phyloP scores from a whole-genome alignment of 78 protist genomes.

The Bodo saltans region DNA sequence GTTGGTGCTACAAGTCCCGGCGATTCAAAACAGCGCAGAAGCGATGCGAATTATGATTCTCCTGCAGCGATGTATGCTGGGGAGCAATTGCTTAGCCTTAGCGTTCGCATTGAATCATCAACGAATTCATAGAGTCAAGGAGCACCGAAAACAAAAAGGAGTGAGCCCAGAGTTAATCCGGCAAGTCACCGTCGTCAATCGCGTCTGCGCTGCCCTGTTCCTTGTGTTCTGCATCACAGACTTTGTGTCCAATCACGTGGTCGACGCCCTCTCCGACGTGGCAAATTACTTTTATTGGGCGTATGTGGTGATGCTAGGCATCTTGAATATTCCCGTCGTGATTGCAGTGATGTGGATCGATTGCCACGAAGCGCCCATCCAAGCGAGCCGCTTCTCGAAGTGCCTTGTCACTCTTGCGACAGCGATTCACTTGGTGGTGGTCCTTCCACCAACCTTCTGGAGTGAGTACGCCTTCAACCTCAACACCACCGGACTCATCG shows the following conservation, averaged over 20 bases:
- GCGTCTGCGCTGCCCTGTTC: not conserved
- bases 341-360: not conserved
- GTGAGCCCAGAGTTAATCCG: too few relatives aligned
- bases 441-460: not conserved
- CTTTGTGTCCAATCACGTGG: not conserved
- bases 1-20: too few relatives aligned
- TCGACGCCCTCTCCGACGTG: not conserved
- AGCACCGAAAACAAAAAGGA: too few relatives aligned
- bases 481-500: too few relatives aligned
- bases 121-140: too few relatives aligned
- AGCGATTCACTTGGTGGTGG: not conserved
- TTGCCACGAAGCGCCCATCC: not conserved
- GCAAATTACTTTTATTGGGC: not conserved
- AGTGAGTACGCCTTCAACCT: too few relatives aligned
- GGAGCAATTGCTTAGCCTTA: too few relatives aligned
- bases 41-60: too few relatives aligned
- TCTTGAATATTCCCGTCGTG: not conserved
- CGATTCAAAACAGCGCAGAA: too few relatives aligned
- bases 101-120: too few relatives aligned
- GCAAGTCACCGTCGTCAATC: not conserved
- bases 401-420: not conserved
- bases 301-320: not conserved
- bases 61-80: too few relatives aligned
- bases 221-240: not conserved
- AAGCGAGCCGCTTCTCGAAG: not conserved